Base-by-base conservation (phyloP, 1,284 basidiomycete species). In the Rhodotorula sp. region DNA sequence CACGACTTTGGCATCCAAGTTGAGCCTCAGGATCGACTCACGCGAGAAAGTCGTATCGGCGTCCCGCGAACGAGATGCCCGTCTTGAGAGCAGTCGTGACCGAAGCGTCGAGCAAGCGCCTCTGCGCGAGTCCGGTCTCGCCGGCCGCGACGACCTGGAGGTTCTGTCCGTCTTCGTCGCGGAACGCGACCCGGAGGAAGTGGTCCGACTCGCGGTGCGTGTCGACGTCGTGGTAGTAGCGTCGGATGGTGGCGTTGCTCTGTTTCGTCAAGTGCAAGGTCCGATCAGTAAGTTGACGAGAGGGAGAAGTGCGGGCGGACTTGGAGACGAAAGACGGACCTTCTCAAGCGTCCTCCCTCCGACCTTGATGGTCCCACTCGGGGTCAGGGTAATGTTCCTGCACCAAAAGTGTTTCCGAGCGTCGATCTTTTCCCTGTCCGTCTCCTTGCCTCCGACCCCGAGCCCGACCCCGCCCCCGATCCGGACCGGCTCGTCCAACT, bases 181-280 rank as follows among this genome's bases (percentile, higher is more conserved):
- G 85, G 77, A 92, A 91, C 73, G 90, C 87, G 29, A 92, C 90
- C 21, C 91, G 87, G 46, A 92, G 79, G 78, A 92, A 92, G 69
- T 85, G 79, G 48, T 63, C 61, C 20, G 23, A 21, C 47, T 68
- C 66, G 26, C 54, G n/a, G 26, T 61, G 58, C 15, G 5, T 14
- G 5, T 85, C 86, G n/a, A 73, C 74, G 6, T 72, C 64, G 54
- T 76, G 68, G 57, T 77, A 77, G 56, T 74, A 69, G 6, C 66
- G 68, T 79, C 78, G 72, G 87, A 90, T 74, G 84, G 66, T 54
- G 58, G 58, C 59, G 61, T 61, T 78, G 47, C 47, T 62, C 63
- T 69, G 43, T 23, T 43, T 43, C 39, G 39, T 20, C n/a, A 21
- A 18, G 46, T 15, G 16, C 23, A 18, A 48, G 26, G 29, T 57